Evolutionary conservation across 2,329 filamentous ascomycete genomes (phyloP).

Genomic region (Thielaviopsis ethacetica): DNA sequence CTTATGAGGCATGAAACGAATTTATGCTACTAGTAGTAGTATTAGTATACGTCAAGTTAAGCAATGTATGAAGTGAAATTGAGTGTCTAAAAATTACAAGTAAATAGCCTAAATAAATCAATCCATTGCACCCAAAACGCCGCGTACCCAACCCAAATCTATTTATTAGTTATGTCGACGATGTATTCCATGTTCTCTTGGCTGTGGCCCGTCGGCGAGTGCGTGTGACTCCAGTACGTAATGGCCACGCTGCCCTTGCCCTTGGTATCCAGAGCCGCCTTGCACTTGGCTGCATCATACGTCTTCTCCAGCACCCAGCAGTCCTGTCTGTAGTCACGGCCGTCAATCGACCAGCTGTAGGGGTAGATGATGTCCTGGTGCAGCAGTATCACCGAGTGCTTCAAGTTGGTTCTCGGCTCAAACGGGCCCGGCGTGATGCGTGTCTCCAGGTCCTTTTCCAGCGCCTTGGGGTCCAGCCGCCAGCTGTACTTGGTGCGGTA

Average conservation of each 20-base stretch:
- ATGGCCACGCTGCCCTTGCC: conserved; percentile 15
- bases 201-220: conserved; percentile 11
- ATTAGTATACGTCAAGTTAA: neutral
- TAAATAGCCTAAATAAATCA: neutral
- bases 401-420: neutral
- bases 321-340: conserved; percentile 5
- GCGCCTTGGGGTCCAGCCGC: neutral
- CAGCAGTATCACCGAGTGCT: conserved; percentile 14
- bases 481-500: conserved; percentile 9
- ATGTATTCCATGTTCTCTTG: conserved; percentile 1
- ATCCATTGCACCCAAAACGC: neutral
- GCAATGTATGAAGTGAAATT: neutral
- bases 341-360: conserved; percentile 15
- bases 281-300: conserved; percentile 14
- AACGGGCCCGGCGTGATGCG: conserved; percentile 4
- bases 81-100: neutral
- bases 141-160: neutral
- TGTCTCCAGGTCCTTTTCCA: conserved; percentile 3
- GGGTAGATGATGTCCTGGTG: conserved; percentile 16
- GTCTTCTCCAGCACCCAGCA: conserved; percentile 14
- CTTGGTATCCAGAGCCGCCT: conserved; percentile 13
- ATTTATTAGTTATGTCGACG: neutral
- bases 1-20: neutral
- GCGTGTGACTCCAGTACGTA: conserved; percentile 18
- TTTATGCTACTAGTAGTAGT: too few species aligned